Percentiles rank a stretch among this genome's conserved stretches.
Evolutionary conservation across 805 yeast genomes (phyloP).

Genomic region (Monosporozyma aquatica): DNA sequence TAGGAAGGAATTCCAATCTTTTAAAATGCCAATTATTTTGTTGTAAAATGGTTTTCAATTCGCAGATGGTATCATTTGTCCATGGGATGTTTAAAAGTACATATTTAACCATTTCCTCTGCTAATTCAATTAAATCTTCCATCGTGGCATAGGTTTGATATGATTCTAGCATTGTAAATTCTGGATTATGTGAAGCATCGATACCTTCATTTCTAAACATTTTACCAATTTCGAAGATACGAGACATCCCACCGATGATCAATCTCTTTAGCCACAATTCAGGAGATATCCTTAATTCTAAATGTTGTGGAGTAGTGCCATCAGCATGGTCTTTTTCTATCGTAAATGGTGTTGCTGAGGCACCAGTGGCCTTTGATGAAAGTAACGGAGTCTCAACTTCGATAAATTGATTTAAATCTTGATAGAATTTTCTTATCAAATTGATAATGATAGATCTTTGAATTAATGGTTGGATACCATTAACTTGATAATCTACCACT

Average conservation of each 20-base stretch:
- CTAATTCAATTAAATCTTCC: slow-evolving; percentile 53
- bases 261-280: slow-evolving; percentile 87
- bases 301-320: too few relatives aligned
- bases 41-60: slow-evolving; percentile 10
- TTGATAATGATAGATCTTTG: slow-evolving; percentile 49
- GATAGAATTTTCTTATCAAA: slow-evolving; percentile 50
- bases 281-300: slow-evolving; percentile 83
- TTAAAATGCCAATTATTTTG: slow-evolving; percentile 21
- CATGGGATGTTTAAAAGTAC: slow-evolving; percentile 19
- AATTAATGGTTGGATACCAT: slow-evolving; percentile 37
- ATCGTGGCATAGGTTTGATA: slow-evolving; percentile 66
- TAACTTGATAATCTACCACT: slow-evolving; percentile 65
- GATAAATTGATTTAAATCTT: slow-evolving; percentile 42
- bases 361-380: slow-evolving; percentile 70
- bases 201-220: slow-evolving; percentile 88
- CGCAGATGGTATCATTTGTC: neutral
- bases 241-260: slow-evolving; percentile 76
- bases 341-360: slow-evolving; percentile 79
- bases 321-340: too few relatives aligned
- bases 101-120: slow-evolving; percentile 46
- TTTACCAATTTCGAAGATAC: slow-evolving; percentile 77
- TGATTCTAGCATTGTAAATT: slow-evolving; percentile 84
- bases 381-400: slow-evolving; percentile 89
- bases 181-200: slow-evolving; percentile 90
- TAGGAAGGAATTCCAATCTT: slow-evolving; percentile 27